phyloP scores from a whole-genome alignment of 164 flowering plant genomes.

The Saururus chinensis region DNA sequence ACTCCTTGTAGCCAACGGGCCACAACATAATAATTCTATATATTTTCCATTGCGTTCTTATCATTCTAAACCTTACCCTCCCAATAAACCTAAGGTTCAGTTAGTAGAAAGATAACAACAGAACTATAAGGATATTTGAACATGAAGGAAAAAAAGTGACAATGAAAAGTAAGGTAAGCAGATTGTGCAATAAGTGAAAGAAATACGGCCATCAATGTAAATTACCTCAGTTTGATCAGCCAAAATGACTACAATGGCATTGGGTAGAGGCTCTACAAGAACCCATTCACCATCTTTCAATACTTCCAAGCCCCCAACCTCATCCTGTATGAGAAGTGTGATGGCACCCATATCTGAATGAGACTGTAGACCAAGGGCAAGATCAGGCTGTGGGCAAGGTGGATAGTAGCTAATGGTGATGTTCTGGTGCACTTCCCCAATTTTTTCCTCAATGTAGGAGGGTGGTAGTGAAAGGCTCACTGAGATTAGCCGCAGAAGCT shows the following conservation, averaged over 20 bases:
- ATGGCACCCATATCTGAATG: slow-evolving; percentile 92
- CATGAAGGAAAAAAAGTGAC: neutral
- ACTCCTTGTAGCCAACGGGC: too few relatives aligned
- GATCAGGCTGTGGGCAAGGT: slow-evolving; percentile 90
- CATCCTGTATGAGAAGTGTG: slow-evolving; percentile 79
- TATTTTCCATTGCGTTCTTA: too few relatives aligned
- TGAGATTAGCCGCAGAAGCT: slow-evolving; percentile 47
- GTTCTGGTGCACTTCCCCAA: slow-evolving; percentile 82
- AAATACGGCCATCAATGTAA: neutral
- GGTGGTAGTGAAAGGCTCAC: slow-evolving; percentile 50
- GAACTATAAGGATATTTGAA: too few relatives aligned
- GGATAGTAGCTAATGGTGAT: slow-evolving; percentile 86
- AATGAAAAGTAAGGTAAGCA: neutral
- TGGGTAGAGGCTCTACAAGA: slow-evolving; percentile 43
- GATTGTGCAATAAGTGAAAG: neutral
- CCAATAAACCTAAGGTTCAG: too few relatives aligned
- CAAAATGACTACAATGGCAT: slow-evolving; percentile 75
- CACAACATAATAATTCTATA: too few relatives aligned
- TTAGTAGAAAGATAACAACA: too few relatives aligned
- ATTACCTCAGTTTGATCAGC: slow-evolving; percentile 91
- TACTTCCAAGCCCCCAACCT: slow-evolving; percentile 79
- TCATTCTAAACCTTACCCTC: too few relatives aligned
- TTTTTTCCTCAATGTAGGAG: slow-evolving; percentile 48
- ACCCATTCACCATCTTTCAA: slow-evolving; percentile 69
- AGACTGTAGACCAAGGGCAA: slow-evolving; percentile 79